Conservation (phyloP, 768 basidiomycete genomes). For the Ramaria rubella region DNA sequence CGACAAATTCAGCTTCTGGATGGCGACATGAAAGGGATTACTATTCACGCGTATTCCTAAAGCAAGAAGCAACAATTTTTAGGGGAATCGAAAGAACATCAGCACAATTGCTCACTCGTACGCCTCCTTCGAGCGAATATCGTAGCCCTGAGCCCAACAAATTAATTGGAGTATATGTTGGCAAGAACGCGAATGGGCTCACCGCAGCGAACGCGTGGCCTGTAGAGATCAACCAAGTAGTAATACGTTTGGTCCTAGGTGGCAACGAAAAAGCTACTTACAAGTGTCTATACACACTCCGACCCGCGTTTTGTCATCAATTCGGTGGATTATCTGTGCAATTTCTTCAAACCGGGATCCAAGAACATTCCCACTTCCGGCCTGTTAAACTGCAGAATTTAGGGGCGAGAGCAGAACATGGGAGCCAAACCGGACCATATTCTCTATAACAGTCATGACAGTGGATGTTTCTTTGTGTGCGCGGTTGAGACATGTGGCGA, state of each 20-base stretch:
- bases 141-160: conserved; percentile 53
- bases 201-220: conserved; percentile 78
- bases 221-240: conserved; percentile 19
- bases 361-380: conserved; percentile 72
- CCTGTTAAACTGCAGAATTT: conserved; percentile 34
- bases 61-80: background rate
- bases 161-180: background rate
- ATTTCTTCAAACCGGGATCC: conserved; percentile 67
- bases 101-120: conserved; percentile 52
- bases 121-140: conserved; percentile 63
- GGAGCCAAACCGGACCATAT: conserved; percentile 64
- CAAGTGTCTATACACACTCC: conserved; percentile 87
- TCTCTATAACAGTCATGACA: conserved; percentile 69
- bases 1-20: too few relatives aligned
- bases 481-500: conserved; percentile 68
- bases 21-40: too few relatives aligned
- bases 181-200: conserved; percentile 15
- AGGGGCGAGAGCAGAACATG: background rate
- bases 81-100: background rate
- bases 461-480: conserved; percentile 56
- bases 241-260: background rate
- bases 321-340: conserved; percentile 56
- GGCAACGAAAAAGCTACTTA: conserved; percentile 21
- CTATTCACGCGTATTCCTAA: too few relatives aligned
- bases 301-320: conserved; percentile 67